Evolutionary conservation across 164 flowering plant genomes (phyloP).

Genomic region (Chimonanthus salicifolius): DNA sequence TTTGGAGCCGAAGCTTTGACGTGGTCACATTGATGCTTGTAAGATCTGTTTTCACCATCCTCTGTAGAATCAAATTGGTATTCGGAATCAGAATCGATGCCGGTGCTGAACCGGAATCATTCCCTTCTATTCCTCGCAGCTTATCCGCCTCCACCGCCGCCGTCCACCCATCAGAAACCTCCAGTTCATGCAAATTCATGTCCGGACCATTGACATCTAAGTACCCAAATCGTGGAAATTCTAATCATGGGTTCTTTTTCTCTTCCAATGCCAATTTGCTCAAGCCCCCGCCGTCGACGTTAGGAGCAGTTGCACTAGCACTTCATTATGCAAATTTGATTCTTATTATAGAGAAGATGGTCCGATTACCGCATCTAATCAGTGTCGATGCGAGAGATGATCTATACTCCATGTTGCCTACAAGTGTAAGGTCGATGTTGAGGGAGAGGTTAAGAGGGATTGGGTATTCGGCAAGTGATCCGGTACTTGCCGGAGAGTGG

Average conservation of each 20-base stretch:
- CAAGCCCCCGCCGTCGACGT: slow-evolving; percentile 49
- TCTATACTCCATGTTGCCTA: slow-evolving; percentile 75
- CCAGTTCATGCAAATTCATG: slow-evolving; percentile 21
- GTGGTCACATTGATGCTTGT: slow-evolving; percentile 37
- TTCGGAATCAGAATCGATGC: slow-evolving; percentile 41
- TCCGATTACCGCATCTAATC: slow-evolving; percentile 69
- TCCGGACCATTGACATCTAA: slow-evolving; percentile 35
- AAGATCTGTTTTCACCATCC: slow-evolving; percentile 49
- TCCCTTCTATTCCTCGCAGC: slow-evolving; percentile 34
- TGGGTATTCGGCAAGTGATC: slow-evolving; percentile 67
- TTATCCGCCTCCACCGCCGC: slow-evolving; percentile 65
- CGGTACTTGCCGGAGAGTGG: slow-evolving; percentile 79
- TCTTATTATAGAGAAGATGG: slow-evolving; percentile 81
- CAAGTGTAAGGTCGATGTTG: slow-evolving; percentile 49
- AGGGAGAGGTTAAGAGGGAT: slow-evolving; percentile 65
- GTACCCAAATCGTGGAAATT: background rate
- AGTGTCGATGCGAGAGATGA: slow-evolving; percentile 87
- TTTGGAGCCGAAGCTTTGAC: slow-evolving; percentile 74
- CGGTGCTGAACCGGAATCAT: background rate
- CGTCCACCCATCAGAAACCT: slow-evolving; percentile 48
- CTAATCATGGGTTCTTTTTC: slow-evolving; percentile 32
- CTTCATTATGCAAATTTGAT: slow-evolving; percentile 83
- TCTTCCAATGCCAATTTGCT: slow-evolving; percentile 49
- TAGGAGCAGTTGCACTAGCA: slow-evolving; percentile 67
- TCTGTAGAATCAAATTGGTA: slow-evolving; percentile 62